Conservation (phyloP, 2,329 filamentous ascomycete genomes). For the Thermoascus crustaceus region DNA sequence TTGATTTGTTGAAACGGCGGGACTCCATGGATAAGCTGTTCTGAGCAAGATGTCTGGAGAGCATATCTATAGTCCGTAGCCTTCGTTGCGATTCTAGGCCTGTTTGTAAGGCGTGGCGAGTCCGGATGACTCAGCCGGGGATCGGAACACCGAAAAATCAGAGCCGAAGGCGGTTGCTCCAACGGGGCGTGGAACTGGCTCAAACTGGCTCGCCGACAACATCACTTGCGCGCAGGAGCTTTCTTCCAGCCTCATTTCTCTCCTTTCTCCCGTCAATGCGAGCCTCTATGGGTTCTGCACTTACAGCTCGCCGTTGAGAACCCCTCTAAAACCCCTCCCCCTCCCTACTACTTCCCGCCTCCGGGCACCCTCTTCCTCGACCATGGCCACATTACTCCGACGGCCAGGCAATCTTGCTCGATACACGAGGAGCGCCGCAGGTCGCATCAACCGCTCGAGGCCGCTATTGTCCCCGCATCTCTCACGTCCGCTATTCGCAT, state of each 20-base stretch:
- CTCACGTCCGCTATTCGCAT: constrained; percentile 31
- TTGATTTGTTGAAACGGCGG: too few relatives aligned
- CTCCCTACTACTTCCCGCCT: constrained; percentile 16
- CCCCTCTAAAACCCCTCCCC: constrained; percentile 12
- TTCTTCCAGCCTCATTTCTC: constrained; percentile 8
- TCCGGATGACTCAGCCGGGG: constrained; percentile 25
- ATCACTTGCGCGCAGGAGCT: constrained; percentile 17
- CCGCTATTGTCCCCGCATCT: constrained; percentile 33
- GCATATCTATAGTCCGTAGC: constrained; percentile 3
- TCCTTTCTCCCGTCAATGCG: constrained; percentile 10
- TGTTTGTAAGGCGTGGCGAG: constrained; percentile 5
- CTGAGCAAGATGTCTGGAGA: not conserved
- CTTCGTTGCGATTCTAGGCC: constrained; percentile 8
- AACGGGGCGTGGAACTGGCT: too few relatives aligned
- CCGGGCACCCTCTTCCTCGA: constrained; percentile 31
- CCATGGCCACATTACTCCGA: constrained; percentile 60
- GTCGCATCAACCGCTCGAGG: constrained; percentile 44
- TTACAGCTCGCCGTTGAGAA: constrained; percentile 14
- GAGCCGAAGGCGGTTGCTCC: constrained; percentile 8
- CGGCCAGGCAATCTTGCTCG: constrained; percentile 59
- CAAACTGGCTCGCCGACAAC: constrained; percentile 2
- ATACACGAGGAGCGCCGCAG: constrained; percentile 50
- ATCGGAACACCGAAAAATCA: constrained; percentile 23
- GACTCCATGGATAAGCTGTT: too few relatives aligned
- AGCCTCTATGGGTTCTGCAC: constrained; percentile 21